These are phyloP conservation scores for Tanacetum coccineum DNA, from an alignment of 129 eudicot genomes.

Conservation along the genomic window DNA sequence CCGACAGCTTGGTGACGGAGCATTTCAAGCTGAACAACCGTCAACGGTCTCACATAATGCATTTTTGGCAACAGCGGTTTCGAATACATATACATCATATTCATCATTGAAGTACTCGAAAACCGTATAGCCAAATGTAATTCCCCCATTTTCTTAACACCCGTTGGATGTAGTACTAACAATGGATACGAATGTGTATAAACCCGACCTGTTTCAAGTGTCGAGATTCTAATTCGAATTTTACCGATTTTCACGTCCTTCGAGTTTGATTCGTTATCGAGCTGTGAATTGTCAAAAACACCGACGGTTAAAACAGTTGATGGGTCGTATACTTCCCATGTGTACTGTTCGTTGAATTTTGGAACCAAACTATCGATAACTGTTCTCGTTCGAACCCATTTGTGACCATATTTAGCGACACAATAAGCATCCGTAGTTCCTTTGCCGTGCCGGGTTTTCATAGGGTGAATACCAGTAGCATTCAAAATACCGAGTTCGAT, in stretches of 20 bases:
- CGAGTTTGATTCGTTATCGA: slow-evolving; percentile 37
- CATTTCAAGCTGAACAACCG: slow-evolving; percentile 53
- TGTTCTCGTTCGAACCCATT: slow-evolving; percentile 87
- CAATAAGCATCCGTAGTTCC: slow-evolving; percentile 70
- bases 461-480: slow-evolving; percentile 69
- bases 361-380: slow-evolving; percentile 69
- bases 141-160: slow-evolving; percentile 94
- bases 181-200: slow-evolving; percentile 86
- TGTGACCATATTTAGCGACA: slow-evolving; percentile 81
- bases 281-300: slow-evolving; percentile 68
- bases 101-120: slow-evolving; percentile 57
- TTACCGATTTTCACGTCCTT: slow-evolving; percentile 66
- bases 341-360: slow-evolving; percentile 79
- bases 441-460: slow-evolving; percentile 66
- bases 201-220: slow-evolving; percentile 87
- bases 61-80: slow-evolving; percentile 78
- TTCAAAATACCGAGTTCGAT: slow-evolving; percentile 80
- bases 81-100: slow-evolving; percentile 68
- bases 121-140: slow-evolving; percentile 84
- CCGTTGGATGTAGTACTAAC: slow-evolving; percentile 74
- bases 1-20: slow-evolving; percentile 76
- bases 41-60: slow-evolving; percentile 79
- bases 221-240: slow-evolving; percentile 80
- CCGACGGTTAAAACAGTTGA: slow-evolving; percentile 86
- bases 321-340: slow-evolving; percentile 96